Percentiles rank a stretch among this genome's conserved stretches.
phyloP scores from a whole-genome alignment of 2,329 filamentous ascomycete genomes.

The Anisogramma anomala region DNA sequence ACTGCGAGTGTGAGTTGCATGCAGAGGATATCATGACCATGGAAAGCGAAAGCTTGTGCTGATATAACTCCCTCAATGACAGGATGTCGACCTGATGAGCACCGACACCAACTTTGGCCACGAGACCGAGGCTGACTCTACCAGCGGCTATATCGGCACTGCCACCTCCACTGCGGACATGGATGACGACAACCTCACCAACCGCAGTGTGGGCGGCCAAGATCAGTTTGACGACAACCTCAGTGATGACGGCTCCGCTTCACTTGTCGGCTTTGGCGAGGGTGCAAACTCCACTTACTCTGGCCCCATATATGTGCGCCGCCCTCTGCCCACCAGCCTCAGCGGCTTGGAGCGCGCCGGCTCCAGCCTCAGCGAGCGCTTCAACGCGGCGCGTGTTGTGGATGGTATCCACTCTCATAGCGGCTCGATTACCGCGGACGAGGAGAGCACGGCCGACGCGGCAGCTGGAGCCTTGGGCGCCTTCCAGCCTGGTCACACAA shows the following conservation, averaged over 20 bases:
- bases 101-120: conserved; percentile 51
- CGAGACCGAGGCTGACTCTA: conserved; percentile 27
- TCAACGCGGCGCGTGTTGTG: conserved; percentile 42
- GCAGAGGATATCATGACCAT: too few relatives aligned
- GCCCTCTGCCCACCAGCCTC: conserved; percentile 29
- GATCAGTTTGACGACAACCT: conserved; percentile 52
- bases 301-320: conserved; percentile 57
- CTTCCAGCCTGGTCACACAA: conserved; percentile 25
- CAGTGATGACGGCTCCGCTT: conserved; percentile 75
- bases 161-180: conserved; percentile 38
- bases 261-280: conserved; percentile 84
- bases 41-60: background rate
- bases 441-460: conserved; percentile 41
- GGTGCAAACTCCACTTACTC: conserved; percentile 77
- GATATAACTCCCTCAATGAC: conserved; percentile 21
- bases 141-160: conserved; percentile 43
- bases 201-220: conserved; percentile 36
- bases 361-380: conserved; percentile 40
- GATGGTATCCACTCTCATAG: conserved; percentile 48
- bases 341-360: conserved; percentile 36
- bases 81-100: conserved; percentile 56
- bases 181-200: conserved; percentile 32
- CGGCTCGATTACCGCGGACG: conserved; percentile 26
- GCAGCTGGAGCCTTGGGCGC: conserved; percentile 16
- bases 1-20: conserved; percentile 57